Base-by-base conservation (phyloP, 1,284 basidiomycete genomes). In the Xerocomus minutiporus region DNA sequence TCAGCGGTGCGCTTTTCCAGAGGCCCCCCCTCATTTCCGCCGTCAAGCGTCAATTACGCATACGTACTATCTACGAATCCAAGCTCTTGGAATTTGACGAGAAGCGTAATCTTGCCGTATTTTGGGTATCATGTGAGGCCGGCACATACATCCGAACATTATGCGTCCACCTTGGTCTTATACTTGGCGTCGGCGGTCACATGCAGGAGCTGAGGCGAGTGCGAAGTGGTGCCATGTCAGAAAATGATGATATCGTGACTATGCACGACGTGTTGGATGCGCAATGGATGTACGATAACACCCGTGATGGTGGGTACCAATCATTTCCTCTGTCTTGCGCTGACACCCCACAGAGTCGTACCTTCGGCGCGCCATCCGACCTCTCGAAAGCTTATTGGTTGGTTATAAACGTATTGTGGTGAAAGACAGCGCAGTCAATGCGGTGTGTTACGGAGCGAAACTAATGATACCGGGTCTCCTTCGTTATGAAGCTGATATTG, bases 201-300 rank as follows among this genome's bases (percentile, higher is more conserved):
- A 99, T 99, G 97, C 96, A 99, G 76, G 97, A 99, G 72, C 82
- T 99, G 51, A 81, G 97, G 62, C 80, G 97, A 68, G 96, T 99
- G 8, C 80, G 97, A 59, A 93, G 89, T 69, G 97, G 97, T 70
- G 96, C 95, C 45, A 88, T 98, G 77, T 90, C 89, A 52, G 97
- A 99, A 75, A 93, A 93, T 71, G 97, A 99, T 72, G 93, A 94
- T 66, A 96, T 99, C 65, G 97, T 99, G 55, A 97, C 97, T 32
- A 99, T 99, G 97, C 97, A 99, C 75, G 97, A 99, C 71, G 95
- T 99, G 32, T 76, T 99, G 73, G 97, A 99, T 71, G 97, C 97
- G 9, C 97, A 99, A 68, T 99, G 96, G 95, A 74, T 91, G 66
- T 99, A 97, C 72, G 97, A 99, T 73, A 98, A 97, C 72, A 97